Evolutionary conservation across 2,329 filamentous ascomycete species (phyloP).

Genomic region (Aureobasidium pullulans): DNA sequence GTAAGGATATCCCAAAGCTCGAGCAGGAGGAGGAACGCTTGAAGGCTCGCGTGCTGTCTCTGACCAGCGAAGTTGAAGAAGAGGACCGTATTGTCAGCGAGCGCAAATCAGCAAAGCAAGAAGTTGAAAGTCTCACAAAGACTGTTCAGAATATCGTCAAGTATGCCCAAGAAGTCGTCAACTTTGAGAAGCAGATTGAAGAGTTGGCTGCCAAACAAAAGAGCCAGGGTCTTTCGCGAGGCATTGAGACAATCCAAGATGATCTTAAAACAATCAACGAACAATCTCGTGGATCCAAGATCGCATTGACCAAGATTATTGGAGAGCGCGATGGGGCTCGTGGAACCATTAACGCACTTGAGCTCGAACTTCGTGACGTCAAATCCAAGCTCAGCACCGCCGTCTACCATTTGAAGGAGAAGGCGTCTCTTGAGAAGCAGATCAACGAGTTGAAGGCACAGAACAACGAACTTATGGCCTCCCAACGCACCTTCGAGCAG

Average conservation of each 20-base stretch:
- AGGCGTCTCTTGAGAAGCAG: conserved; percentile 60
- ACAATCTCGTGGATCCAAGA: conserved; percentile 57
- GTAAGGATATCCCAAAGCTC: conserved; percentile 62
- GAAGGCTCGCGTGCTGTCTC: conserved; percentile 28
- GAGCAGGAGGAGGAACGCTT: conserved; percentile 56
- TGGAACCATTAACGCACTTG: conserved; percentile 58
- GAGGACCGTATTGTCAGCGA: conserved; percentile 62
- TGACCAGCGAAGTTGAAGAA: conserved; percentile 43
- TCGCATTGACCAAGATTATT: conserved; percentile 57
- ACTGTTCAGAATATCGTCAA: conserved; percentile 70
- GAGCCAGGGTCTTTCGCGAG: conserved; percentile 56
- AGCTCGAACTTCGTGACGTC: conserved; percentile 70
- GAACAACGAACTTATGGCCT: conserved; percentile 60
- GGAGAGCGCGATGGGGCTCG: conserved; percentile 65
- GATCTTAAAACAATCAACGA: conserved; percentile 62
- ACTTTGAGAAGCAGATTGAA: conserved; percentile 65
- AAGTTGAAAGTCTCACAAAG: conserved; percentile 68
- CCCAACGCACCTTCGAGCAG: conserved; percentile 61
- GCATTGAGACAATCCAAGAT: conserved; percentile 76
- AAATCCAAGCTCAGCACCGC: conserved; percentile 64
- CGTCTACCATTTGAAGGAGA: conserved; percentile 72
- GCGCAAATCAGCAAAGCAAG: conserved; percentile 56
- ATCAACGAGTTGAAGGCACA: conserved; percentile 66
- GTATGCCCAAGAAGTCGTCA: conserved; percentile 62
- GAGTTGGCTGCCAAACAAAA: conserved; percentile 70